phyloP scores from a whole-genome alignment of 1,139 yeast species.

The Saccharomyces uvarum region DNA sequence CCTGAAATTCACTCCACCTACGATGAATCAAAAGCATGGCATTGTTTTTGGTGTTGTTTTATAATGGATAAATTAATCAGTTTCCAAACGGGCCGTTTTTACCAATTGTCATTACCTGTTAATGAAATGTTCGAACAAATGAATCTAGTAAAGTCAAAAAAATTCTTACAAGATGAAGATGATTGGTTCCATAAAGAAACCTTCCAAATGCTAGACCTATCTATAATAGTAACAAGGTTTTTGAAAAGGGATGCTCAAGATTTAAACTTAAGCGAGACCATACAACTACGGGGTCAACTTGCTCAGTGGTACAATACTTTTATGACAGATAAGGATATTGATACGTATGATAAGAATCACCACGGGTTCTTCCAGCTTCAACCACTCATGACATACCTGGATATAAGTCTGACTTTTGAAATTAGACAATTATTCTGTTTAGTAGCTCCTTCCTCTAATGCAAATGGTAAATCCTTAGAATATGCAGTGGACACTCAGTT shows the following conservation, averaged over 20 bases:
- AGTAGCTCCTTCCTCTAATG: conserved; percentile 4
- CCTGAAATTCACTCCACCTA: conserved; percentile 33
- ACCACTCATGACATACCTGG: conserved; percentile 25
- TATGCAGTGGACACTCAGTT: conserved; percentile 36
- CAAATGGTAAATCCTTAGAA: conserved; percentile 17
- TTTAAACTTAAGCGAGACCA: conserved; percentile 10
- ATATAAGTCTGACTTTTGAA: conserved; percentile 24
- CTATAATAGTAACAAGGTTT: conserved; percentile 12
- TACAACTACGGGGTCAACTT: conserved; percentile 10
- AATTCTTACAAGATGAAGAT: background rate
- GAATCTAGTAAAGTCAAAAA: conserved; percentile 2
- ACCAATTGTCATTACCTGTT: conserved; percentile 39
- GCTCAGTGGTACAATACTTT: conserved; percentile 18
- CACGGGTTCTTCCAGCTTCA: conserved; percentile 13
- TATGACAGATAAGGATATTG: conserved; percentile 4
- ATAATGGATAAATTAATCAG: conserved; percentile 50
- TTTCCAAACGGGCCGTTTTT: conserved; percentile 47
- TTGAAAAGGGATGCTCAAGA: conserved; percentile 16
- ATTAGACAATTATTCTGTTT: conserved; percentile 20
- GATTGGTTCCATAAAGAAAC: conserved; percentile 19
- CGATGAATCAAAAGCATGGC: conserved; percentile 43
- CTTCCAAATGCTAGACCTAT: conserved; percentile 33
- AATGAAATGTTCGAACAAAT: conserved; percentile 19
- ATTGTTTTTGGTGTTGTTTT: conserved; percentile 54
- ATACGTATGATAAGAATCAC: background rate